phyloP scores from a whole-genome alignment of 768 basidiomycete genomes.

The Mycena chlorophos region DNA sequence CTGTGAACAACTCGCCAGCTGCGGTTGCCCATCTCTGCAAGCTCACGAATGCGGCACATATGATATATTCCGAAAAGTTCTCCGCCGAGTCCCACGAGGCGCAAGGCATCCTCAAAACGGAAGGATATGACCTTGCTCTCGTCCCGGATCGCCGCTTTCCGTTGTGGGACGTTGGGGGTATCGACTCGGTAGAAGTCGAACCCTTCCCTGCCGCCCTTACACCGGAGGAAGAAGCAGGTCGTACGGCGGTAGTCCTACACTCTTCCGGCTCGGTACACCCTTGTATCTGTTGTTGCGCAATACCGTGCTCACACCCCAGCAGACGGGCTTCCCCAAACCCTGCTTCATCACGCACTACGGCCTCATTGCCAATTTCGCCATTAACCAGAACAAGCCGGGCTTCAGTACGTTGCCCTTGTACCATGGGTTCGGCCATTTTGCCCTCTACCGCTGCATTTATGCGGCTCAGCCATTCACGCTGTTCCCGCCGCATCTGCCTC shows the following conservation, averaged over 20 bases:
- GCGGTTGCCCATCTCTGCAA: slow-evolving; percentile 46
- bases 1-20: slow-evolving; percentile 46
- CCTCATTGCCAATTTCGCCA: slow-evolving; percentile 35
- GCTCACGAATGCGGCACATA: slow-evolving; percentile 35
- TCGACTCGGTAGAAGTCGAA: slow-evolving; percentile 27
- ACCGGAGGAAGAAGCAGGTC: slow-evolving; percentile 33
- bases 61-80: slow-evolving; percentile 43
- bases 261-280: slow-evolving; percentile 44
- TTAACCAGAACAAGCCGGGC: slow-evolving; percentile 35
- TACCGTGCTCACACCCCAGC: too few relatives aligned
- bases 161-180: slow-evolving; percentile 41
- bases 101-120: slow-evolving; percentile 25
- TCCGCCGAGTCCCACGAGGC: slow-evolving; percentile 34
- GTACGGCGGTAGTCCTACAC: slow-evolving; percentile 43
- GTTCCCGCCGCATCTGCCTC: slow-evolving; percentile 44
- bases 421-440: slow-evolving; percentile 41
- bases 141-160: slow-evolving; percentile 39
- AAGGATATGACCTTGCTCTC: slow-evolving; percentile 24
- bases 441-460: slow-evolving; percentile 37
- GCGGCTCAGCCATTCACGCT: slow-evolving; percentile 42
- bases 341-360: slow-evolving; percentile 39
- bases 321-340: slow-evolving; percentile 52
- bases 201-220: slow-evolving; percentile 29
- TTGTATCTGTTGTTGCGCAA: neutral
- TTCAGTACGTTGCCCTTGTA: slow-evolving; percentile 50